phyloP scores from a whole-genome alignment of 148 eudicot species.

The Camellia sinensis region DNA sequence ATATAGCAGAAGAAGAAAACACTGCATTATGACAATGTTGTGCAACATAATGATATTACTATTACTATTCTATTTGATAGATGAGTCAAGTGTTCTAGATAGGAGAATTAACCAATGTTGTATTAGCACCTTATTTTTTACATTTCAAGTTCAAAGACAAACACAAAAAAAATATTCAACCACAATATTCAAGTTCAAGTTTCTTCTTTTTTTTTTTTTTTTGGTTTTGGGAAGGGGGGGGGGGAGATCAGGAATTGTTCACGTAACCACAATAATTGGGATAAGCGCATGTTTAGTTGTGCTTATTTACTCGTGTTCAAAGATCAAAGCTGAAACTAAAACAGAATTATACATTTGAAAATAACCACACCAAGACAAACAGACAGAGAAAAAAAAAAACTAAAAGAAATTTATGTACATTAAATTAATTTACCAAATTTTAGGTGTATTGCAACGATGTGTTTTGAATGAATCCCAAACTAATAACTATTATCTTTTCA shows the following conservation, averaged over 20 bases:
- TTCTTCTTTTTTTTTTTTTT: not conserved
- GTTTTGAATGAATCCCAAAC: not conserved
- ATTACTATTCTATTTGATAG: not conserved
- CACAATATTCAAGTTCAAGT: not conserved
- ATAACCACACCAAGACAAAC: not conserved
- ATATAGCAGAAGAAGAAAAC: not conserved
- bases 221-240: too few species aligned
- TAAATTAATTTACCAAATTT: not conserved
- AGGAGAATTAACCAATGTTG: not conserved
- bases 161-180: not conserved
- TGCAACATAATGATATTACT: too few species aligned
- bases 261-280: not conserved
- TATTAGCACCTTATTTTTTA: not conserved
- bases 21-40: not conserved
- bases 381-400: not conserved
- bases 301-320: not conserved
- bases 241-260: not conserved
- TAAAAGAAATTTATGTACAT: not conserved
- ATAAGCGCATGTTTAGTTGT: not conserved
- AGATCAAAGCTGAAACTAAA: not conserved
- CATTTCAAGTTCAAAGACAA: not conserved
- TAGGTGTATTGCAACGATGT: not conserved
- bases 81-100: not conserved
- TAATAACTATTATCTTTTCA: not conserved
- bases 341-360: not conserved